A percentile compares a stretch with the other conserved stretches of the same genome.
Evolutionary conservation across 169 alveolate genomes (phyloP).

Genomic region (Besnoitia besnoiti): DNA sequence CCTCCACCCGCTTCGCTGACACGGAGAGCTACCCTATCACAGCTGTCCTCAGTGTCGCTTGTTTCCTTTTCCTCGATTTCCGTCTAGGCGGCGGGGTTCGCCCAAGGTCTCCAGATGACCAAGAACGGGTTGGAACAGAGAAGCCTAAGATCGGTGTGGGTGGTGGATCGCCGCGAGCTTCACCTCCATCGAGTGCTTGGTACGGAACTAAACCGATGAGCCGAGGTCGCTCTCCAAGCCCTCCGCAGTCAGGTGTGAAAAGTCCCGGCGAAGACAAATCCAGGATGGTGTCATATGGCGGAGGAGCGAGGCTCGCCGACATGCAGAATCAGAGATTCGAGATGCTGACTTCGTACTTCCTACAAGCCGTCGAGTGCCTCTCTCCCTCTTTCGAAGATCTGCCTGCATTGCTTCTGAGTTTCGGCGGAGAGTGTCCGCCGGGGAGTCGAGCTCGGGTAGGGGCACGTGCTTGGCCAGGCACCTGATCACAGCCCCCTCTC

Average conservation of each 20-base stretch:
- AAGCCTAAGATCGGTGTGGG: neutral
- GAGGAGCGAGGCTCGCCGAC: neutral
- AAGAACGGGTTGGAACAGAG: neutral
- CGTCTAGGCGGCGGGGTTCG: neutral
- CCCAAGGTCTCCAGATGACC: neutral
- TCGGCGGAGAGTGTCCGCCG: neutral
- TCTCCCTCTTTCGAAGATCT: neutral
- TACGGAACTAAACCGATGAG: neutral
- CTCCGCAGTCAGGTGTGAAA: neutral
- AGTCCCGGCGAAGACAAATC: neutral
- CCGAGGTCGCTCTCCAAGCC: neutral
- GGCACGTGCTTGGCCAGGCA: neutral
- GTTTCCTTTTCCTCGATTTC: too few relatives aligned
- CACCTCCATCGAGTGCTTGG: neutral
- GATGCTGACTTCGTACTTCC: constrained; percentile 18
- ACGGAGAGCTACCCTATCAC: too few relatives aligned
- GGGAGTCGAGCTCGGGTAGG: neutral
- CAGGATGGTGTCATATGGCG: neutral
- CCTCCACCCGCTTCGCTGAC: too few relatives aligned
- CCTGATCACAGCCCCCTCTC: too few relatives aligned
- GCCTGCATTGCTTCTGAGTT: neutral
- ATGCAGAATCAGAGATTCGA: constrained; percentile 24
- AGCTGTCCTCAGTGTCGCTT: too few relatives aligned
- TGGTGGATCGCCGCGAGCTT: neutral
- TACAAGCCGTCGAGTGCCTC: constrained; percentile 23